Percentiles rank a stretch among this genome's conserved stretches.
phyloP scores from a whole-genome alignment of 345 rosid species.

The Anastatica hierochuntica region DNA sequence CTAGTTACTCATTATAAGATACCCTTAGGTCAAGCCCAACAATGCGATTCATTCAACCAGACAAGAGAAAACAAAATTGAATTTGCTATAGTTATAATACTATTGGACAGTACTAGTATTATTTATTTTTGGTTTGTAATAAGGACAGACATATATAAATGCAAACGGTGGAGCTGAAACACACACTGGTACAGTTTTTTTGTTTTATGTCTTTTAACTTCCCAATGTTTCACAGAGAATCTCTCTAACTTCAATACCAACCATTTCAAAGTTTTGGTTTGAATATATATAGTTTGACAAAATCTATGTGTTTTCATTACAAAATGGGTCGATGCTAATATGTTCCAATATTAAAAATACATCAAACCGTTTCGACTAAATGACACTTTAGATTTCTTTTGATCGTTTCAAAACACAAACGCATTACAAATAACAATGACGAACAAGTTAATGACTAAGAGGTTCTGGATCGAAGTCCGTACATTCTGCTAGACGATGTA shows the following conservation, averaged over 20 bases:
- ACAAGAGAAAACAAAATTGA: not conserved
- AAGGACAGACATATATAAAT: conserved; percentile 21
- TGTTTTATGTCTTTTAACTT: conserved; percentile 28
- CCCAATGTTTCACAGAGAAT: conserved; percentile 30
- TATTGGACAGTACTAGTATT: not conserved
- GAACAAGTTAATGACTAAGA: no score
- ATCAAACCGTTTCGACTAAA: no score
- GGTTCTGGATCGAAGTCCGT: no score
- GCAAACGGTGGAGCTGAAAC: conserved; percentile 22
- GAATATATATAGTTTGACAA: not conserved
- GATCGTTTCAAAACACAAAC: no score
- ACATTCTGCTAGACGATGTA: no score
- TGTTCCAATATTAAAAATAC: no score
- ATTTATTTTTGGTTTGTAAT: not conserved
- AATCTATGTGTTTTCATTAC: not conserved
- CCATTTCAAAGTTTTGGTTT: no score
- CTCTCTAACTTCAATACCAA: conserved; percentile 22
- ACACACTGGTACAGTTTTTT: conserved; percentile 24
- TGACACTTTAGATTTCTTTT: no score
- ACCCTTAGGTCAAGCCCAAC: conserved; percentile 13
- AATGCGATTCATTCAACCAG: conserved; percentile 3
- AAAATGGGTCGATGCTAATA: not conserved
- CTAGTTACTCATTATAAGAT: no score
- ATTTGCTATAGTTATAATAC: no score
- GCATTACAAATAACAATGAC: no score